These are phyloP conservation scores for Pseudozyma pruni DNA, from an alignment of 1,284 basidiomycete species.

Conservation along the genomic window DNA sequence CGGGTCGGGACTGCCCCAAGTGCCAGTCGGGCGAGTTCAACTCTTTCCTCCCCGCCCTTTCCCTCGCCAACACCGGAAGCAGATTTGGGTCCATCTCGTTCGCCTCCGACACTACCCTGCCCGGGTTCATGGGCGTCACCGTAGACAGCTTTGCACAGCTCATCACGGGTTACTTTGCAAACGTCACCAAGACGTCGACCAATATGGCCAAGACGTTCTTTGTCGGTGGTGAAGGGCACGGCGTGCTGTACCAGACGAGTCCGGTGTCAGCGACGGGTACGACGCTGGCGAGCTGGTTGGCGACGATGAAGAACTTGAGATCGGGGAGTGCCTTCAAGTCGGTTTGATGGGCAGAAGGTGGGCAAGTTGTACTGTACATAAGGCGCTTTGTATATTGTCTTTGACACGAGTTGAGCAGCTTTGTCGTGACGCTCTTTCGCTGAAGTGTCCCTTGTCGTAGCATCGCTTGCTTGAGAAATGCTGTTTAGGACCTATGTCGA, in stretches of 20 bases:
- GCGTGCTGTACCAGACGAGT: slow-evolving; percentile 4
- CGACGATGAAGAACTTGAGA: slow-evolving; percentile 11
- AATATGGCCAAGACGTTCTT: slow-evolving; percentile 31
- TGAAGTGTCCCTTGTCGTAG: no score
- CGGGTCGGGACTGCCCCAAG: slow-evolving; percentile 8
- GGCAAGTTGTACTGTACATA: no score
- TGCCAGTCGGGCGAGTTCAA: slow-evolving; percentile 28
- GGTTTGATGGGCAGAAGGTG: background rate
- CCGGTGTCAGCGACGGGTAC: slow-evolving; percentile 8
- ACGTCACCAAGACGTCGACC: slow-evolving; percentile 16
- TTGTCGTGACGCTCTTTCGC: no score
- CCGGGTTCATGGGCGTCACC: slow-evolving; percentile 9
- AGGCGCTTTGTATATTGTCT: no score
- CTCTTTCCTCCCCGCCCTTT: slow-evolving; percentile 25
- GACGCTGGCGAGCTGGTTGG: slow-evolving; percentile 16
- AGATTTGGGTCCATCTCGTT: slow-evolving; percentile 24
- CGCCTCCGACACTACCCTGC: slow-evolving; percentile 5
- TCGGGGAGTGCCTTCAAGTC: slow-evolving; percentile 10
- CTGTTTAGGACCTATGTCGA: no score
- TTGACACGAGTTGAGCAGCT: no score
- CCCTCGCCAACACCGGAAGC: slow-evolving; percentile 20
- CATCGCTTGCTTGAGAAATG: no score
- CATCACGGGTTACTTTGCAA: slow-evolving; percentile 18
- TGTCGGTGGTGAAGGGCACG: slow-evolving; percentile 3
- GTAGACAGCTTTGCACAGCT: slow-evolving; percentile 2